Percentiles rank a stretch among this genome's conserved stretches.
Evolutionary conservation across 306 rosid species (phyloP).

Genomic region (Dalbergia oliveri): DNA sequence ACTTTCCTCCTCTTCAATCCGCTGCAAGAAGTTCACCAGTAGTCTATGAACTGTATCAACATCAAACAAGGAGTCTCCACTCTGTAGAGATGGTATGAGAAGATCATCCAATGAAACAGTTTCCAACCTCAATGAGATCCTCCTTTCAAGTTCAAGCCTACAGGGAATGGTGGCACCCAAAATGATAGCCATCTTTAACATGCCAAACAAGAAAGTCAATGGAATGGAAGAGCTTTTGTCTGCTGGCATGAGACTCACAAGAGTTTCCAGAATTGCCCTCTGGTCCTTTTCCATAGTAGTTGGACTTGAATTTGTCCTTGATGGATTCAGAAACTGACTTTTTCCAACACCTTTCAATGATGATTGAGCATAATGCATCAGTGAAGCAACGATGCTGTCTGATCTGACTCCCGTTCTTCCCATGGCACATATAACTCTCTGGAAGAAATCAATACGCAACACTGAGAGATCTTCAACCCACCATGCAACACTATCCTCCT

Average conservation of each 20-base stretch:
- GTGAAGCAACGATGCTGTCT: constrained; percentile 70
- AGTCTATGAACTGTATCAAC: constrained; percentile 84
- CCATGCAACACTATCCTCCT: constrained; percentile 68
- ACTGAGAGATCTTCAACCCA: constrained; percentile 85
- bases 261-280: constrained; percentile 65
- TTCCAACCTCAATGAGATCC: constrained; percentile 75
- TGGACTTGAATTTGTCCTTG: constrained; percentile 54
- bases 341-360: constrained; percentile 79
- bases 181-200: constrained; percentile 83
- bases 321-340: constrained; percentile 69
- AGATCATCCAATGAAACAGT: constrained; percentile 79
- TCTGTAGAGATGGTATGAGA: constrained; percentile 72
- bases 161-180: constrained; percentile 67
- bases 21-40: constrained; percentile 71
- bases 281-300: constrained; percentile 61
- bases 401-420: constrained; percentile 73
- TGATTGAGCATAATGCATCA: constrained; percentile 86
- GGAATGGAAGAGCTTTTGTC: constrained; percentile 70
- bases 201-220: constrained; percentile 78
- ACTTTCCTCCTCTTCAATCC: constrained; percentile 76
- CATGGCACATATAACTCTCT: constrained; percentile 74
- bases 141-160: constrained; percentile 87
- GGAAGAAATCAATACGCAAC: constrained; percentile 66
- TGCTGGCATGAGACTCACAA: constrained; percentile 73
- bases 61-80: constrained; percentile 78